phyloP scores from a whole-genome alignment of 2,329 filamentous ascomycete genomes.

The Microsporum ferrugineum region DNA sequence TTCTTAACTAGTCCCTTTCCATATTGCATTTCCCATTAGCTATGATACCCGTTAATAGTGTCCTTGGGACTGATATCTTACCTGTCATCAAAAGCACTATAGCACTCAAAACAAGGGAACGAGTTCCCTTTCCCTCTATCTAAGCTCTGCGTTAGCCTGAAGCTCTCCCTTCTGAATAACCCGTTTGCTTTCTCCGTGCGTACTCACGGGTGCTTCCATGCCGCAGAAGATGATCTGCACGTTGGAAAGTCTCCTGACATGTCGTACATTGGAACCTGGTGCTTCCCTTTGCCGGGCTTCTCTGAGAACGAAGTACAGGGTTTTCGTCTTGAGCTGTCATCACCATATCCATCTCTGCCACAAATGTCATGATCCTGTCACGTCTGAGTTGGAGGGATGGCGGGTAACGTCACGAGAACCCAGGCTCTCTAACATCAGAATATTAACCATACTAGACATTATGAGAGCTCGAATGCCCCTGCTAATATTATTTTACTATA shows the following conservation, averaged over 20 bases:
- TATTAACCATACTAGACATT: not conserved
- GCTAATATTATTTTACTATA: not conserved
- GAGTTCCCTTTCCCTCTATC: slow-evolving; percentile 33
- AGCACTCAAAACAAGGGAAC: slow-evolving; percentile 39
- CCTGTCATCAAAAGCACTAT: slow-evolving; percentile 39
- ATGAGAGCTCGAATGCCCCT: not conserved
- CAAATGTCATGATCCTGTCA: too few relatives aligned
- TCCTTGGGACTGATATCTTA: slow-evolving; percentile 15
- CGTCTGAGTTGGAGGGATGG: not conserved
- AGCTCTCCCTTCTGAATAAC: not conserved
- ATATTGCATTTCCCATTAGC: not conserved
- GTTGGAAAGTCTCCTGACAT: slow-evolving; percentile 37
- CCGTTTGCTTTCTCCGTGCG: not conserved
- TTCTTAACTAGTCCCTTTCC: not conserved
- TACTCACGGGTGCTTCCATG: slow-evolving; percentile 30
- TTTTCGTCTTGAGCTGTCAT: not conserved
- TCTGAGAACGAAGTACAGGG: not conserved
- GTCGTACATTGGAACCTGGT: slow-evolving; percentile 28
- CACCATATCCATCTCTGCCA: not conserved
- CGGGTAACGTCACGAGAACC: not conserved
- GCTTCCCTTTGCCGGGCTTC: slow-evolving; percentile 5
- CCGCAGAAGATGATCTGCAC: slow-evolving; percentile 40
- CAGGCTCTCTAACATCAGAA: not conserved
- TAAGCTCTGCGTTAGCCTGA: not conserved
- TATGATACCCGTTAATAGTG: not conserved